phyloP scores from a whole-genome alignment of 768 basidiomycete genomes.

The Rhizopogon vulgaris region DNA sequence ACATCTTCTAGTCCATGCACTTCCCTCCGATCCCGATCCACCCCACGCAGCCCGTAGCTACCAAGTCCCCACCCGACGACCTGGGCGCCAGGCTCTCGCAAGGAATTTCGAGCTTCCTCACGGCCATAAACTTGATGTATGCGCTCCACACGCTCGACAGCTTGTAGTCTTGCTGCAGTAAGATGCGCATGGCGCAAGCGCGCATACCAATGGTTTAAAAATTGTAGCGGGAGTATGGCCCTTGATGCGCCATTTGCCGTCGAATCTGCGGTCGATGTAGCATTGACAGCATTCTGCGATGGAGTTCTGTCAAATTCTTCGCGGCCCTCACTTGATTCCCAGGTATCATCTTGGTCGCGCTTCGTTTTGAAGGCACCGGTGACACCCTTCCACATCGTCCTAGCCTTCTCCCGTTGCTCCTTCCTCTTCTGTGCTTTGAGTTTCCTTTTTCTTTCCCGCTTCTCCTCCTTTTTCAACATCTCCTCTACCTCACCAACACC shows the following conservation, averaged over 20 bases:
- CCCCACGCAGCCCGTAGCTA: conserved; percentile 47
- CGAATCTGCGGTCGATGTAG: neutral
- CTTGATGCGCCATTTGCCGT: neutral
- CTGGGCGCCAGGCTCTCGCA: conserved; percentile 21
- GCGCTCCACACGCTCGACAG: conserved; percentile 59
- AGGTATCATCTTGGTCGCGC: neutral
- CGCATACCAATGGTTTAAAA: conserved; percentile 50
- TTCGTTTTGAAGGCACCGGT: conserved; percentile 38
- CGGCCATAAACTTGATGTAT: conserved; percentile 54
- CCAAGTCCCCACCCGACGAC: conserved; percentile 69
- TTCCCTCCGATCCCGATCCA: conserved; percentile 25
- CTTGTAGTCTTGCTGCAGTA: conserved; percentile 64
- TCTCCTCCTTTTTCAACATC: conserved; percentile 46
- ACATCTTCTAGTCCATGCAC: conserved; percentile 10
- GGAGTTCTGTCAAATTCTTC: neutral
- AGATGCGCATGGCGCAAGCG: conserved; percentile 66
- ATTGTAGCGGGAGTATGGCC: conserved; percentile 11
- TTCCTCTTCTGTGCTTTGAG: conserved; percentile 41
- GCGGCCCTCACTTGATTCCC: neutral
- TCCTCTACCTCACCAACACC: conserved; percentile 70
- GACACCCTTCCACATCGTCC: conserved; percentile 53
- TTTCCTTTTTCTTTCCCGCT: conserved; percentile 42
- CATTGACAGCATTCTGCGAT: conserved; percentile 6
- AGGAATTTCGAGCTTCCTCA: conserved; percentile 19
- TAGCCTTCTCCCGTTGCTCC: conserved; percentile 47